phyloP scores from a whole-genome alignment of 2,329 filamentous ascomycete genomes.

The Coleophoma eucalyptorum region DNA sequence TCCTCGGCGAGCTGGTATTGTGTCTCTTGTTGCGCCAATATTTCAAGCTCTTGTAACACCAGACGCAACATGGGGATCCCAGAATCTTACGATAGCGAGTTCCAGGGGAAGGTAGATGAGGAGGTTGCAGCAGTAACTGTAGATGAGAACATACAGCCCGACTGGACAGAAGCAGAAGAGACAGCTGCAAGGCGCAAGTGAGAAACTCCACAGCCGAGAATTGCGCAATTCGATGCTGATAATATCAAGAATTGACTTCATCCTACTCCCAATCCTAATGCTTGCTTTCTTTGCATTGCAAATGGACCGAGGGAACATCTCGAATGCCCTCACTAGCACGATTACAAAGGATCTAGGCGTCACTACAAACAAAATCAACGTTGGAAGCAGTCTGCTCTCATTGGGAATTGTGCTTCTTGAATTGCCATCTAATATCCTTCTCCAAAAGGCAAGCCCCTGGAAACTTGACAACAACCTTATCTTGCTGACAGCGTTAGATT shows the following conservation, averaged over 20 bases:
- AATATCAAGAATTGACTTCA: not conserved
- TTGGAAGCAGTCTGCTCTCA: not conserved
- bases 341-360: slow-evolving; percentile 47
- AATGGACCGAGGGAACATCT: slow-evolving; percentile 53
- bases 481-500: not conserved
- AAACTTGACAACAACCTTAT: not conserved
- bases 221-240: not conserved
- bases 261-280: not conserved
- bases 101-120: not conserved
- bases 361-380: slow-evolving; percentile 27
- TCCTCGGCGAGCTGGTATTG: too few relatives aligned
- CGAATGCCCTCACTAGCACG: slow-evolving; percentile 55
- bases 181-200: not conserved
- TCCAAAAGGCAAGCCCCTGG: not conserved
- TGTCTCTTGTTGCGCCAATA: too few relatives aligned
- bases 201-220: not conserved
- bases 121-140: not conserved
- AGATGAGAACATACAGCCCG: not conserved
- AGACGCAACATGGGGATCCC: too few relatives aligned
- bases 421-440: not conserved
- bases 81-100: too few relatives aligned
- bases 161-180: not conserved
- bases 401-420: not conserved
- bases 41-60: too few relatives aligned
- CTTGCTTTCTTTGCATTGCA: slow-evolving; percentile 58